Evolutionary conservation across 257 asterid species (phyloP), one percentile per base, ranked within the genome.

Genomic region (Capsicum baccatum): DNA sequence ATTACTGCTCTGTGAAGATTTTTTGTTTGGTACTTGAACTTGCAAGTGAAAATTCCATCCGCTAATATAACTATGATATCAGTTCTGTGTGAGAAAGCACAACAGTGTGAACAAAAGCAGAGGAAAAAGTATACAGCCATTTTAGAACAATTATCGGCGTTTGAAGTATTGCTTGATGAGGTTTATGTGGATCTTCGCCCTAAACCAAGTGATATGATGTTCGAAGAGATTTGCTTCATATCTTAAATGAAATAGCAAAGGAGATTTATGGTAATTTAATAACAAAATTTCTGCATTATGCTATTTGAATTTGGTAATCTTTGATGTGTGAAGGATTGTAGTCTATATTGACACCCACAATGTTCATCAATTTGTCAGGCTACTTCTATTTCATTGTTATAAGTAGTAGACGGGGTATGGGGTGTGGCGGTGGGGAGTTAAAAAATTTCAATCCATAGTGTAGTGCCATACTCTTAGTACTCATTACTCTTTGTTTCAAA

Each of bases 161-260:
- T 94, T 62, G 97, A 93, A 10, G 89, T 89, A 82, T 84, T 93
- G 85, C 95, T 95, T 89, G 89, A 87, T 69, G 94, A 91, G 76
- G 92, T 90, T 87, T 94, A 88, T 85, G 84, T 44, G 60, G 90
- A 33, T 83, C 87, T 87, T 35, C 93, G 90, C 70, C 99, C 99
- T 79, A 91, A 87, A 60, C 90, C 89, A 81, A 62, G 83, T 79
- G 99, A 94, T 95, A 95, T 86, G 90, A 88, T 66, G 93, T 56
- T 64, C 92, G 99, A 55, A 94, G 85, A 88, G 94, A 94, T 54
- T 84, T 95, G 81, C 73, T 95, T 87, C 91, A 89, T 55, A 91
- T 93, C 74, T 94, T 95, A 74, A 94, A 95, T 80, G 95, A 90
- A 84, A 95, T 95, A 63, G 94, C 97, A n/a, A 90, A 88, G 89